Percentiles rank a stretch among this genome's conserved stretches.
These are phyloP conservation scores for Scleromitrula shiraiana DNA, from an alignment of 2,329 filamentous ascomycete genomes.

Conservation along the genomic window DNA sequence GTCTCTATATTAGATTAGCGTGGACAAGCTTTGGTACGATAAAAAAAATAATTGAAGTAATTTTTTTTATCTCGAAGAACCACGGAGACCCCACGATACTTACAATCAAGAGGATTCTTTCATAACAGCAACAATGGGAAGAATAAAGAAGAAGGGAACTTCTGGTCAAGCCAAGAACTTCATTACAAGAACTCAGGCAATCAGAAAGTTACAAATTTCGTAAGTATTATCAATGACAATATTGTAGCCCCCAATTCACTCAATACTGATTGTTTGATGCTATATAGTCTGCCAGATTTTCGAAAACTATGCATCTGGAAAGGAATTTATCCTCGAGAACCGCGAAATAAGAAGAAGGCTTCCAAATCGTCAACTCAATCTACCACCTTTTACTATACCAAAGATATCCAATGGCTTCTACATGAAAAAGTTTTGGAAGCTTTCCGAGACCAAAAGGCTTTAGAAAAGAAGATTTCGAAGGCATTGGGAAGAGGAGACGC, in stretches of 20 bases:
- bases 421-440: slow-evolving; percentile 91
- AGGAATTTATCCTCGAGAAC: slow-evolving; percentile 96
- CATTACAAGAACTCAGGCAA: slow-evolving; percentile 92
- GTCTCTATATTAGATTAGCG: background rate
- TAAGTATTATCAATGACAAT: background rate
- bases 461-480: slow-evolving; percentile 95
- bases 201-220: slow-evolving; percentile 86
- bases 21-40: slow-evolving; percentile 2
- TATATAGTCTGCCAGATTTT: slow-evolving; percentile 85
- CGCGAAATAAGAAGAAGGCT: slow-evolving; percentile 93
- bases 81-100: slow-evolving; percentile 4
- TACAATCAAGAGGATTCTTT: background rate
- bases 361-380: slow-evolving; percentile 82
- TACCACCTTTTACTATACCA: slow-evolving; percentile 86
- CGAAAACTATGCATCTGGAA: slow-evolving; percentile 99
- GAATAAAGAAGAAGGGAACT: slow-evolving; percentile 82
- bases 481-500: slow-evolving; percentile 89
- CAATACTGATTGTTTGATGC: background rate
- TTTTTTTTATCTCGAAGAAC: slow-evolving; percentile 10
- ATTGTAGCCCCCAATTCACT: background rate
- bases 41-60: slow-evolving; percentile 8
- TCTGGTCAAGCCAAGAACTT: slow-evolving; percentile 96
- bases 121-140: slow-evolving; percentile 47
- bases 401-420: slow-evolving; percentile 96
- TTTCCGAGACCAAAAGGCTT: slow-evolving; percentile 93